phyloP scores from a whole-genome alignment of 208 protist species.

The Novymonas esmeraldas region DNA sequence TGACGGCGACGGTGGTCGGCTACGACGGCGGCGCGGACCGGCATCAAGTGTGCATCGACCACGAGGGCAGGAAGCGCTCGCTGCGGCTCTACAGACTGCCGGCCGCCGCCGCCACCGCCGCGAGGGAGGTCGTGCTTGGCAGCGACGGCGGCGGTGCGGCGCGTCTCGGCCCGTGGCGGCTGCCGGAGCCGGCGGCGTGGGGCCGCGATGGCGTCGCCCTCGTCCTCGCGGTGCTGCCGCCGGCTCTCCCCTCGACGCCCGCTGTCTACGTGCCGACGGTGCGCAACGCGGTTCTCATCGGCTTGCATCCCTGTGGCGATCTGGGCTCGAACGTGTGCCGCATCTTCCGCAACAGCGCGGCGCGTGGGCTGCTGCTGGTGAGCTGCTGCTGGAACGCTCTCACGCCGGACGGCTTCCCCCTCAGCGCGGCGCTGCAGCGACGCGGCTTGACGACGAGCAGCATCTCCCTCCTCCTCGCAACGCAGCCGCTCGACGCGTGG shows the following conservation, averaged over 20 bases:
- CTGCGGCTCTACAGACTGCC: conserved; percentile 27
- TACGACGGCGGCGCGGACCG: conserved; percentile 55
- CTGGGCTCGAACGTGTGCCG: conserved; percentile 85
- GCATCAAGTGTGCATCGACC: conserved; percentile 44
- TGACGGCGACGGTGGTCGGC: conserved; percentile 51
- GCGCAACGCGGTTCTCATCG: conserved; percentile 69
- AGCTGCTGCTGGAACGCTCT: conserved; percentile 93
- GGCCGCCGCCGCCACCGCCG: not conserved
- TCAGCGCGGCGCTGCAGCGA: conserved; percentile 52
- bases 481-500: conserved; percentile 89
- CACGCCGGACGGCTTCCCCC: conserved; percentile 71
- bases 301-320: conserved; percentile 89
- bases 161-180: conserved; percentile 7
- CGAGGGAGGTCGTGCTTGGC: too few species aligned
- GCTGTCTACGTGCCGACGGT: conserved; percentile 71
- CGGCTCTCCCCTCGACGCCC: conserved; percentile 22
- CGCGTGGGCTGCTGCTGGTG: conserved; percentile 79
- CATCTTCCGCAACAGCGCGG: conserved; percentile 49
- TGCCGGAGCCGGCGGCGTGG: conserved; percentile 32
- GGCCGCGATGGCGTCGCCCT: conserved; percentile 29
- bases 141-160: not conserved
- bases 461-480: conserved; percentile 80
- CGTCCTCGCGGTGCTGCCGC: conserved; percentile 46
- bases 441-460: conserved; percentile 53
- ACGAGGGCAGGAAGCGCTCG: conserved; percentile 21